Conservation (phyloP, 1,284 basidiomycete species). For the Sanguinoderma infundibulare region DNA sequence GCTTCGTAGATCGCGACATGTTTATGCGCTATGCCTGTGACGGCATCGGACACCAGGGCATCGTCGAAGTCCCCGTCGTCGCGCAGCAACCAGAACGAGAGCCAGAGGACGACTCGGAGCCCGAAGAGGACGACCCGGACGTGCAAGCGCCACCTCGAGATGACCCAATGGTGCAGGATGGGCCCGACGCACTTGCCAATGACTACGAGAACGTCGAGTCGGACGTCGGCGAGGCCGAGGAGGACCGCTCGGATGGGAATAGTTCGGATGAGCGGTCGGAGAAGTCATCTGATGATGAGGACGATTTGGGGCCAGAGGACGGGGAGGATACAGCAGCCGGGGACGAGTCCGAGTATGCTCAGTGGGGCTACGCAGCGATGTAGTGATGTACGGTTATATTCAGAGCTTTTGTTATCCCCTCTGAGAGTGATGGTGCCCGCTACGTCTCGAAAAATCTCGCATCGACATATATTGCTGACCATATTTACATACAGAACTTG, state of each 20-base stretch:
- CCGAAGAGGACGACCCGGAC: not conserved
- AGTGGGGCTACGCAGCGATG: not conserved
- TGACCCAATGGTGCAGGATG: not conserved
- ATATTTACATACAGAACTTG: too few species aligned
- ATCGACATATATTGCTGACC: too few species aligned
- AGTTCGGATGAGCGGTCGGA: not conserved
- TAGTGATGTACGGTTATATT: not conserved
- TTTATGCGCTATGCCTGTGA: constrained; percentile 1
- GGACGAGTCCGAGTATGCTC: not conserved
- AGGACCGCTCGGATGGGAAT: not conserved
- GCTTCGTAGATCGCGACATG: constrained; percentile 5
- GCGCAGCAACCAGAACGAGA: too few species aligned
- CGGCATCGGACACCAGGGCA: not conserved
- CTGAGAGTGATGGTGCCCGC: not conserved
- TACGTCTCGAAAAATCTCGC: not conserved
- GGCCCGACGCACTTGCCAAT: not conserved
- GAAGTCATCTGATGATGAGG: not conserved
- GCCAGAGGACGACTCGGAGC: too few species aligned
- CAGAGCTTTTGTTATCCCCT: not conserved
- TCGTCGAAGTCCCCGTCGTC: too few species aligned
- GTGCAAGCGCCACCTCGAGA: not conserved
- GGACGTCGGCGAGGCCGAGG: not conserved
- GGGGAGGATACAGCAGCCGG: not conserved
- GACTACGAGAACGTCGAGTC: not conserved
- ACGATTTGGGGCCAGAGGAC: not conserved